A percentile compares a stretch with the other conserved stretches of the same genome.
phyloP scores from a whole-genome alignment of 306 rosid genomes.

The Citrullus mucosospermus region DNA sequence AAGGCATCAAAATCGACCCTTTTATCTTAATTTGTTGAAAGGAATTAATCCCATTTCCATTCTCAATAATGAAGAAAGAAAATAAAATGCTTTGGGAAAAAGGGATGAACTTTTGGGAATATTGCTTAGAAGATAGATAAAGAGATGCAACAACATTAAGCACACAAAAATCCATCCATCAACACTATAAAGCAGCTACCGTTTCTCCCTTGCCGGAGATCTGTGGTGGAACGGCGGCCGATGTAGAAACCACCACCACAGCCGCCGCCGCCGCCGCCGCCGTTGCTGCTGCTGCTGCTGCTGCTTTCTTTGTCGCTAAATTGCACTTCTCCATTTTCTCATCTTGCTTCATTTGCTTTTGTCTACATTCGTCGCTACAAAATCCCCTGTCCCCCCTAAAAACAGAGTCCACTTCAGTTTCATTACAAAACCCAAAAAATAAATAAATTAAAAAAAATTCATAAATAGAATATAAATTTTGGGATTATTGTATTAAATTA shows the following conservation, averaged over 20 bases:
- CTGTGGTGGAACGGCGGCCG: constrained; percentile 21
- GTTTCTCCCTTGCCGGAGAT: constrained; percentile 40
- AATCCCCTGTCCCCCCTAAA: constrained; percentile 71
- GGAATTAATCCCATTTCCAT: not conserved
- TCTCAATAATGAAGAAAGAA: not conserved
- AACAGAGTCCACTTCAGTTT: not conserved
- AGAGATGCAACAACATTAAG: not conserved
- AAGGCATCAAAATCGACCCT: not conserved
- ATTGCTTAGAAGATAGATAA: not conserved
- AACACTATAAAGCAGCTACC: constrained; percentile 31
- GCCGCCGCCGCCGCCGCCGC: constrained; percentile 1
- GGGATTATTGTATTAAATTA: not conserved
- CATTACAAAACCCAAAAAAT: not conserved
- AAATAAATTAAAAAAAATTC: too few relatives aligned
- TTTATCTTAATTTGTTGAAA: not conserved
- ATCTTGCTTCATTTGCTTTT: constrained; percentile 72
- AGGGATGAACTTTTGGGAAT: not conserved
- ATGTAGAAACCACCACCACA: not conserved
- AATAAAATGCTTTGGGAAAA: not conserved
- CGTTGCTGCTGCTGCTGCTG: not conserved
- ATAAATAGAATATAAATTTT: not conserved
- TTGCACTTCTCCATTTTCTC: constrained; percentile 59
- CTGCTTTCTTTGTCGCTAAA: constrained; percentile 34
- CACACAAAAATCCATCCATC: not conserved
- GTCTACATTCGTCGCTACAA: constrained; percentile 85